Evolutionary conservation across 2,329 filamentous ascomycete species (phyloP).

Genomic region (Hypoxylon sp.): DNA sequence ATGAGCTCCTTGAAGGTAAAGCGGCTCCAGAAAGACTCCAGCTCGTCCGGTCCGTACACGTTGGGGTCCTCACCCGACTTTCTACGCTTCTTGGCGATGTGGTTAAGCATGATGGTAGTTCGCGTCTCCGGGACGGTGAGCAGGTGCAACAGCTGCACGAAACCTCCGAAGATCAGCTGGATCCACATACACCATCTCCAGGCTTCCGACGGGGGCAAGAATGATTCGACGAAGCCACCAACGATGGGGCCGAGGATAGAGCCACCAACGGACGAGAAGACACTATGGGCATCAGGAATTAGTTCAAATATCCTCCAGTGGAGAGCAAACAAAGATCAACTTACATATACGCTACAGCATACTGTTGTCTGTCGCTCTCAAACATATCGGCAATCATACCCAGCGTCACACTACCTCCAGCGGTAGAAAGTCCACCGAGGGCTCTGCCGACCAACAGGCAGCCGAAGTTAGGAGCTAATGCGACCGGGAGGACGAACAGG

Average conservation of each 20-base stretch:
- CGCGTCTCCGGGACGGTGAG: slow-evolving; percentile 82
- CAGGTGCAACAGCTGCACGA: slow-evolving; percentile 75
- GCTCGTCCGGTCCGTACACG: slow-evolving; percentile 79
- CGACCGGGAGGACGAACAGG: slow-evolving; percentile 79
- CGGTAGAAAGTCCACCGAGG: slow-evolving; percentile 76
- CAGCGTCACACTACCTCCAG: slow-evolving; percentile 78
- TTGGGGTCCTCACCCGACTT: slow-evolving; percentile 69
- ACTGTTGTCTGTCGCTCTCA: slow-evolving; percentile 77
- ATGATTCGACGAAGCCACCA: slow-evolving; percentile 77
- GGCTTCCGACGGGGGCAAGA: slow-evolving; percentile 60
- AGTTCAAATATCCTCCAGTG: slow-evolving; percentile 5
- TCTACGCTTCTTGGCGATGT: slow-evolving; percentile 80
- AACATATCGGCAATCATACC: slow-evolving; percentile 82
- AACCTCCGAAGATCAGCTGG: slow-evolving; percentile 80
- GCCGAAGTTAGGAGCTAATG: slow-evolving; percentile 77
- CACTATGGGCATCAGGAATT: slow-evolving; percentile 48
- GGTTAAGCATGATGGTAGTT: slow-evolving; percentile 80
- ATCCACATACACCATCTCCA: slow-evolving; percentile 85
- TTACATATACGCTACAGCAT: slow-evolving; percentile 76
- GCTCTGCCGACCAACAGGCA: slow-evolving; percentile 77
- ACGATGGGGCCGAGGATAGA: slow-evolving; percentile 81
- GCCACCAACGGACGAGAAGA: slow-evolving; percentile 83
- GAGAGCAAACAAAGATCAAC: slow-evolving; percentile 11
- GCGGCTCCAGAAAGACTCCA: slow-evolving; percentile 58
- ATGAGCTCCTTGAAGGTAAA: slow-evolving; percentile 56